These are phyloP conservation scores for Salvia hispanica DNA, from an alignment of 257 asterid species.

Conservation along the genomic window DNA sequence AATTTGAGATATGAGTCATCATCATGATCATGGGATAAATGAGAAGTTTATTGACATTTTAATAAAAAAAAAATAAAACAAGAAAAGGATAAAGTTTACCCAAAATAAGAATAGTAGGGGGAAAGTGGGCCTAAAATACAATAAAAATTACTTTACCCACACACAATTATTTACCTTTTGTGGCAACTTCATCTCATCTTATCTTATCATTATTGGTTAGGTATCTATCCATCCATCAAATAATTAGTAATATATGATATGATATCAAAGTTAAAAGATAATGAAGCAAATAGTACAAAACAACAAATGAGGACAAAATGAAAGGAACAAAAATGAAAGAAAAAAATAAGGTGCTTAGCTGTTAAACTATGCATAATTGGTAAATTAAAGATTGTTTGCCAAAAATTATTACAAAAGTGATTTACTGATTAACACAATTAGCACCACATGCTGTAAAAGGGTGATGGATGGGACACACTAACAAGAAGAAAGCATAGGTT, in stretches of 20 bases:
- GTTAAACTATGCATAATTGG: constrained; percentile 3
- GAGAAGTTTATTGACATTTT: no score
- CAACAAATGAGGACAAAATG: neutral
- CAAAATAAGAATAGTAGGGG: neutral
- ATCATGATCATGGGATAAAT: no score
- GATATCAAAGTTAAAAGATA: neutral
- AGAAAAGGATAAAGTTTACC: neutral
- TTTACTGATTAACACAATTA: constrained; percentile 22
- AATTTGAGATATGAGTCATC: no score
- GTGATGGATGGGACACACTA: constrained; percentile 28
- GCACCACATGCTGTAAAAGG: constrained; percentile 27
- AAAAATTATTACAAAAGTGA: constrained; percentile 21
- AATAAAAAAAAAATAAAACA: no score
- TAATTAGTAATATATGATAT: neutral
- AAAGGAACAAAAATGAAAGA: neutral
- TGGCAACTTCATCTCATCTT: no score
- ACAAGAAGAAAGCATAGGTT: constrained; percentile 28
- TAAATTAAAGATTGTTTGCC: constrained; percentile 2
- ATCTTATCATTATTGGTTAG: neutral
- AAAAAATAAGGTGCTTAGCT: constrained; percentile 7
- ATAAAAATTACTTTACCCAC: neutral
- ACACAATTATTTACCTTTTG: neutral
- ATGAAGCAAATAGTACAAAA: no score
- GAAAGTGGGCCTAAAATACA: neutral
- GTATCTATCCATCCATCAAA: neutral